Percentiles rank a stretch among this genome's conserved stretches.
Evolutionary conservation across 1,284 basidiomycete species (phyloP).

Genomic region (Ustilago xerochloae): DNA sequence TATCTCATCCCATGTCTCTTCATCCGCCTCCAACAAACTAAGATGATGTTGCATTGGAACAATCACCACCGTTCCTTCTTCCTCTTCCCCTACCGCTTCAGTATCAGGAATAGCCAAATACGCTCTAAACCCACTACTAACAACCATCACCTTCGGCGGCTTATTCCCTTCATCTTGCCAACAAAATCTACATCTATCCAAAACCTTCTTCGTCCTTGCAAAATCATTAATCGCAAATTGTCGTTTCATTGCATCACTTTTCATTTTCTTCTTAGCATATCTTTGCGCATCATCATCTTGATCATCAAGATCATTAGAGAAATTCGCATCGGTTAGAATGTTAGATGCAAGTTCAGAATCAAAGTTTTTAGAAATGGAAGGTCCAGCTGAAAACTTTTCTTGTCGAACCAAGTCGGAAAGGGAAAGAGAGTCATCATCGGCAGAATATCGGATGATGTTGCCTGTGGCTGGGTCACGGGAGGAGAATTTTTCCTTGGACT

Average conservation of each 20-base stretch:
- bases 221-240: conserved; percentile 96
- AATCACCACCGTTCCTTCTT: conserved; percentile 76
- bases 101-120: conserved; percentile 87
- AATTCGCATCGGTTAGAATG: conserved; percentile 87
- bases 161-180: conserved; percentile 70
- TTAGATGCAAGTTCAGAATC: conserved; percentile 89
- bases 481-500: conserved; percentile 77
- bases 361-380: conserved; percentile 87
- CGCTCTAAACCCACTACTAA: conserved; percentile 87
- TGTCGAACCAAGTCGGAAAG: conserved; percentile 92
- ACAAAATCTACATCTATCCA: conserved; percentile 79
- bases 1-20: conserved; percentile 85
- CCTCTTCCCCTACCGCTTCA: conserved; percentile 84
- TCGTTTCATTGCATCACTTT: conserved; percentile 92
- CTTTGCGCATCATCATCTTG: conserved; percentile 96
- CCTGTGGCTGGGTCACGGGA: conserved; percentile 82
- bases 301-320: conserved; percentile 80
- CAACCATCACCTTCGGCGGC: conserved; percentile 82
- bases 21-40: conserved; percentile 90
- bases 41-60: conserved; percentile 90
- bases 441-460: conserved; percentile 51
- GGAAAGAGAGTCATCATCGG: conserved; percentile 84
- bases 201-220: conserved; percentile 88
- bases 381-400: conserved; percentile 88
- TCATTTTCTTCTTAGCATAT: conserved; percentile 91